Conservation (phyloP, 176 grass and related monocot species). For the Carex cristatella region DNA sequence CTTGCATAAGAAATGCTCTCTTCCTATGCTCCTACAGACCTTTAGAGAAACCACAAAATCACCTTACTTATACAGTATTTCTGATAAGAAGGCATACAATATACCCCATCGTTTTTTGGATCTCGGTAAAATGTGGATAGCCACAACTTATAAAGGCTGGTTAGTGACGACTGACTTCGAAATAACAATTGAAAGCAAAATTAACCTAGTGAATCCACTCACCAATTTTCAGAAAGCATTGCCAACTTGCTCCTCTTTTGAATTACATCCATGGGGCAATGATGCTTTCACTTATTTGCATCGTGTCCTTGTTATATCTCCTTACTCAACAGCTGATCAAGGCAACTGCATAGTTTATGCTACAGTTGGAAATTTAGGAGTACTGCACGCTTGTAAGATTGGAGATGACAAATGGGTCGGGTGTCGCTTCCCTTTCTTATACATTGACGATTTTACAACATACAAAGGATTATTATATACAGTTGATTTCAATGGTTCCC, state of each 20-base stretch:
- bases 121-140: background rate
- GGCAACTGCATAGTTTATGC: background rate
- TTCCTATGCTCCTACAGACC: background rate
- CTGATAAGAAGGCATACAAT: background rate
- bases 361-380: background rate
- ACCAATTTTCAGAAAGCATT: background rate
- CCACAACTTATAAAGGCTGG: background rate
- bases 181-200: background rate
- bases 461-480: background rate
- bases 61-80: background rate
- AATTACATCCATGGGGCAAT: background rate
- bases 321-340: background rate
- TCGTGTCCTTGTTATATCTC: background rate
- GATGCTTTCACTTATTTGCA: background rate
- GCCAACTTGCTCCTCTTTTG: background rate
- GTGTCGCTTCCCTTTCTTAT: background rate
- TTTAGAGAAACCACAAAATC: background rate
- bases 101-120: background rate
- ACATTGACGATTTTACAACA: background rate
- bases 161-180: background rate
- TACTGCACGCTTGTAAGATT: background rate
- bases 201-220: background rate
- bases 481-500: background rate
- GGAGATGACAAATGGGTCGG: background rate
- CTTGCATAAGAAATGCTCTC: background rate